These are phyloP conservation scores for Hemisphaericaspora nanyangensis DNA, from an alignment of 805 yeast species.

Conservation along the genomic window DNA sequence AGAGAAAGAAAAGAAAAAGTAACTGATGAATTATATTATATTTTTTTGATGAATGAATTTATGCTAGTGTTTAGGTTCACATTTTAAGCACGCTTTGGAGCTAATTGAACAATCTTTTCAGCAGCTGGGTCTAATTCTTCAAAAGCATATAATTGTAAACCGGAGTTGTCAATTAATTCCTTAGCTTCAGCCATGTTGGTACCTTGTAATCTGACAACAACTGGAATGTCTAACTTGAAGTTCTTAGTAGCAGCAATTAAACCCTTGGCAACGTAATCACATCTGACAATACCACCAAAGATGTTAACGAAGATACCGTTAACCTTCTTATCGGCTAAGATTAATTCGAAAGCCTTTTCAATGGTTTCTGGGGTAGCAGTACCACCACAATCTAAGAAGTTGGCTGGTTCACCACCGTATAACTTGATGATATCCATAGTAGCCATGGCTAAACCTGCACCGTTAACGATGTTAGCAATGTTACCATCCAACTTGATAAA, in stretches of 20 bases:
- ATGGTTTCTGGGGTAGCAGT: constrained; percentile 99
- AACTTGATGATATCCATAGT: constrained; percentile 99
- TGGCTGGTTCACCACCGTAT: constrained; percentile 98
- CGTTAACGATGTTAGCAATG: constrained; percentile 98
- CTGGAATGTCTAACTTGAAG: constrained; percentile 87
- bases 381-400: constrained; percentile 99
- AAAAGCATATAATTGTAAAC: constrained; percentile 87
- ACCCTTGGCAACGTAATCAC: constrained; percentile 98
- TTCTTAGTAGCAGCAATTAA: constrained; percentile 91
- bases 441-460: constrained; percentile 99
- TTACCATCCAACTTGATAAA: constrained; percentile 97
- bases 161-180: constrained; percentile 79
- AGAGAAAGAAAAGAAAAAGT: not conserved
- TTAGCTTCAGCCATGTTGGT: constrained; percentile 90
- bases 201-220: constrained; percentile 98
- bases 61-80: not conserved
- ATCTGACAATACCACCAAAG: constrained; percentile 99
- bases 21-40: too few relatives aligned
- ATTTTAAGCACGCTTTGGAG: constrained; percentile 24
- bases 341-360: constrained; percentile 92
- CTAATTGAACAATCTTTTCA: constrained; percentile 81
- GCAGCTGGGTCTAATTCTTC: constrained; percentile 97
- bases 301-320: constrained; percentile 96
- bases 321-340: constrained; percentile 83
- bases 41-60: not conserved